These are phyloP conservation scores for Crucihimalaya himalaica DNA, from an alignment of 345 rosid species.

Conservation along the genomic window DNA sequence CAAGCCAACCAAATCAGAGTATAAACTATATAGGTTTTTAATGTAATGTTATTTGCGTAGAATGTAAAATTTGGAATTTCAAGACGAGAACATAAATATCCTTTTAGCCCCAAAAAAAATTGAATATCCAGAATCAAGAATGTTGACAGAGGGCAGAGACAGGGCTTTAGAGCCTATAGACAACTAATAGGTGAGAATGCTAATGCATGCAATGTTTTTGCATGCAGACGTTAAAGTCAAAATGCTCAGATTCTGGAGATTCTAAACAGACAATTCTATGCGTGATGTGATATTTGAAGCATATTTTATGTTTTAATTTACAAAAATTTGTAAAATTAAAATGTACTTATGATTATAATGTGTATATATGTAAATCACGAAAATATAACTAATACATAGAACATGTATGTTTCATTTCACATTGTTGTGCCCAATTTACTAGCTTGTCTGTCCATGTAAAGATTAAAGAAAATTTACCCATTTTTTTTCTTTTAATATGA, in stretches of 20 bases:
- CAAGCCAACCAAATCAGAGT: background rate
- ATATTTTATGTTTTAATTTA: background rate
- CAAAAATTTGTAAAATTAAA: background rate
- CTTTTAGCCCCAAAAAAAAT: constrained; percentile 13
- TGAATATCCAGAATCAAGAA: constrained; percentile 30
- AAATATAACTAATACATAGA: background rate
- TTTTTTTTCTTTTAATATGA: constrained; percentile 31
- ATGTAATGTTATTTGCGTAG: background rate
- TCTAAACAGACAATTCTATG: constrained; percentile 19
- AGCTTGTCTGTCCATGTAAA: constrained; percentile 40
- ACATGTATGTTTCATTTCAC: constrained; percentile 18
- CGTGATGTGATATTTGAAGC: constrained; percentile 23
- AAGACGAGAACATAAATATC: constrained; percentile 20
- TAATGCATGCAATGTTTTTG: constrained; percentile 44
- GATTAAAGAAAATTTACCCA: constrained; percentile 17
- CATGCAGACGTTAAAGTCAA: constrained; percentile 43
- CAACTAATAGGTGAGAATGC: constrained; percentile 42
- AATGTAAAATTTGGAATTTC: background rate
- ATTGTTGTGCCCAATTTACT: constrained; percentile 24
- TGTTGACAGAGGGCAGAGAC: constrained; percentile 33
- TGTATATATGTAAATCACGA: background rate
- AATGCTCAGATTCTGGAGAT: constrained; percentile 42
- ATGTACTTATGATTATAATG: background rate
- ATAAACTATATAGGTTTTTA: background rate
- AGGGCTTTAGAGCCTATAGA: constrained; percentile 34